Percentiles rank a stretch among this genome's conserved stretches.
Conservation (phyloP, 257 asterid species). For the Penstemon newberryi region DNA sequence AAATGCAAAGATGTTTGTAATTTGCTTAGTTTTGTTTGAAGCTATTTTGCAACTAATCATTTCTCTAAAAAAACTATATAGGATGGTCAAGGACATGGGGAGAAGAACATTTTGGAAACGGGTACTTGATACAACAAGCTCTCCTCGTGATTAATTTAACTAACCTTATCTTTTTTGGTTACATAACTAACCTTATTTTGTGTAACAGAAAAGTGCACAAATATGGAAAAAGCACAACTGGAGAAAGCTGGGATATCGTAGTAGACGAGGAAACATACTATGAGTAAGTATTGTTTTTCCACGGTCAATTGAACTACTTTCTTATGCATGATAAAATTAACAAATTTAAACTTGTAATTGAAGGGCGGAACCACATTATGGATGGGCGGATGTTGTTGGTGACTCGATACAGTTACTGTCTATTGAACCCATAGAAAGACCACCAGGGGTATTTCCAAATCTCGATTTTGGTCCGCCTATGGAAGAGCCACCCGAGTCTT, state of each 20-base stretch:
- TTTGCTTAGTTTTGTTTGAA: not conserved
- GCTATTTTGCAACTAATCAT: not conserved
- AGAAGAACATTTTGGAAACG: constrained; percentile 98
- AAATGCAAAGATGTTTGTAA: not conserved
- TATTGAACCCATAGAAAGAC: constrained; percentile 81
- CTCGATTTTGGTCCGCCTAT: constrained; percentile 67
- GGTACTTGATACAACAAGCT: constrained; percentile 47
- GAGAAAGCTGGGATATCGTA: constrained; percentile 98
- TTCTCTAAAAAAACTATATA: constrained; percentile 23
- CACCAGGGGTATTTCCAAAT: constrained; percentile 82
- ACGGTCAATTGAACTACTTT: not conserved
- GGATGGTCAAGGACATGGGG: constrained; percentile 99
- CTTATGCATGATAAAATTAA: not conserved
- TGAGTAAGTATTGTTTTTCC: constrained; percentile 52
- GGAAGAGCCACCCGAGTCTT: constrained; percentile 43
- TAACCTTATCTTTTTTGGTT: not conserved
- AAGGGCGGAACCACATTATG: constrained; percentile 99
- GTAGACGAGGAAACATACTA: constrained; percentile 96
- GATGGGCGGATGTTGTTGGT: constrained; percentile 99
- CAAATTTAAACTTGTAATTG: constrained; percentile 10
- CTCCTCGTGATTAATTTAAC: constrained; percentile 5
- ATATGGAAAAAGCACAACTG: constrained; percentile 93
- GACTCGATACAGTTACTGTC: constrained; percentile 85
- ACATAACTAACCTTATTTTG: constrained; percentile 1
- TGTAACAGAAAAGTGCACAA: constrained; percentile 93